Base-by-base conservation (phyloP, 1,139 yeast genomes). In the Protomyces arabidopsidicola region DNA sequence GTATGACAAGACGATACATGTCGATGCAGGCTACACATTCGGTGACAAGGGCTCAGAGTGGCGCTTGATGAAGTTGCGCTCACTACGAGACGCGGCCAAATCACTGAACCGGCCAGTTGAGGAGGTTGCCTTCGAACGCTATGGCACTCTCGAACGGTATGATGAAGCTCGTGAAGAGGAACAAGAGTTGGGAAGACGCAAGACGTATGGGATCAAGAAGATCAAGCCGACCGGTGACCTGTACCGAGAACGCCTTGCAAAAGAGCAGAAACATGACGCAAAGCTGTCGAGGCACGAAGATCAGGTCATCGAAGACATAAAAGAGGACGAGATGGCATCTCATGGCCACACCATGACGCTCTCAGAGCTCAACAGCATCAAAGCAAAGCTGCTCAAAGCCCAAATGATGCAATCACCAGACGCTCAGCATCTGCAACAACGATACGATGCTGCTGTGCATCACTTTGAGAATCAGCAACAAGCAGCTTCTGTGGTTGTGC, bases 11-110 rank as follows among this genome's bases (percentile, higher is more conserved):
- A 34, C 10, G 5, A 16, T 34, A 10, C 42, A 14, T 5, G 22
- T 16, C 2, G 14, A n/a, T 3, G 14, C 38, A 31, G 34, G 56
- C 16, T 58, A 58, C 31, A 50, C 34, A 14, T 35, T 75, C 70
- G 78, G 78, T 0, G 78, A 75, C 66, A 55, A 70, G 24, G 78
- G 78, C 1, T 72, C 75, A 1, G 67, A 65, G n/a, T 75, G 78
- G 78, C 66, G 78, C 42, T 71, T 74, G 75, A 74, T 74, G 69
- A 76, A 76, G 66, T 68, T 75, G 27, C 60, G 60, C 6, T 66
- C 66, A 18, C 51, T 67, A 9, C 63, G 55, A 24, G 67, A 64
- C 22, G 56, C 60, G 2, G 71, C 74, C 4, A 45, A 66, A 2
- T 68, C 66, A 27, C 45, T 62, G 2, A 60, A 66, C 1, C 63